Evolutionary conservation across 2,329 filamentous ascomycete genomes (phyloP), one percentile per base, ranked within the genome.

Genomic region (Cladophialophora carrionii): DNA sequence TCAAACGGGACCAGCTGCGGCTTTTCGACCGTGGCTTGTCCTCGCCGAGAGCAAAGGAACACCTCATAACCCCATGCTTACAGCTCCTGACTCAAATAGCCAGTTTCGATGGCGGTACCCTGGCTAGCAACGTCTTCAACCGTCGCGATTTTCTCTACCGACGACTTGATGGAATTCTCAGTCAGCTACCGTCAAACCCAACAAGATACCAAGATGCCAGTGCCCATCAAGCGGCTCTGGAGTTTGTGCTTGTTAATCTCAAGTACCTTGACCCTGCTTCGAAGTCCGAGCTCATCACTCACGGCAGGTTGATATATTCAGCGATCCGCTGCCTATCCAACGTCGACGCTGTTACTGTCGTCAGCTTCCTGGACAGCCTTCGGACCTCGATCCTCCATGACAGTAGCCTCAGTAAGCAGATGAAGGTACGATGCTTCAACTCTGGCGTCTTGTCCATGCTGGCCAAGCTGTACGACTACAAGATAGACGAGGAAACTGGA

Each of bases 11-110:
- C 29, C 91, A 96, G 71, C 82, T 93, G 68, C 91, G 93, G 71
- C 84, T 96, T 2, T 79, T 98, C 26, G 88, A 91, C 34, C 88
- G 88, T 65, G 92, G 91, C 65, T 79, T 98, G 20, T 89, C 90
- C 3, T 87, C 91, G 0, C 88, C 90, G 26, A 93, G 92, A 76
- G 84, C 87, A 55, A 96, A 96, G 74, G 92, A 92, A 46, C 92
- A 91, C 76, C 81, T 98, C 64, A 93, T 97, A 66, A 95, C 92
- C 2, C 94, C 95, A 0, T 93, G 90, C 26, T 80, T 99, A 64
- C 88, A 94, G 63, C 80, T 99, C 58, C 83, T 99, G 65, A 90
- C 89, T 58, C 94, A 99, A 78, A 84, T 93, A n/a, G 86, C 91
- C 17, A 87, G 84, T 61, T 90, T 96, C 69, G 93, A 98, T 76